A percentile compares a stretch with the other conserved stretches of the same genome.
Evolutionary conservation across 1,139 yeast species (phyloP).

Genomic region (Debaryomyces singareniensis): DNA sequence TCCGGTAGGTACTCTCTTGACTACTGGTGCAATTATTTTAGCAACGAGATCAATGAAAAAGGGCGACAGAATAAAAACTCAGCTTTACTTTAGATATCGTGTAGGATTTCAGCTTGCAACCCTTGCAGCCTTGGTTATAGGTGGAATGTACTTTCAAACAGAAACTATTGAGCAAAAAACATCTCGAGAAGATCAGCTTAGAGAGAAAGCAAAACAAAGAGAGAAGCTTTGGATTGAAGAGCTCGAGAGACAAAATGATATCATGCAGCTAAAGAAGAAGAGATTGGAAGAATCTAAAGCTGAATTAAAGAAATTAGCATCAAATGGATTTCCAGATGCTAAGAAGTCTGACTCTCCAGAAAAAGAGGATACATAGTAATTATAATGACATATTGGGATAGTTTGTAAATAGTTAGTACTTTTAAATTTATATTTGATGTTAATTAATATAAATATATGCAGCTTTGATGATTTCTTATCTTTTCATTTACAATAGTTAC

Average conservation of each 20-base stretch:
- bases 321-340: constrained; percentile 27
- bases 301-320: constrained; percentile 34
- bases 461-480: no score
- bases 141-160: constrained; percentile 59
- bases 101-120: constrained; percentile 83
- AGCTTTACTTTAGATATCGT: constrained; percentile 84
- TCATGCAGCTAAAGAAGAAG: constrained; percentile 58
- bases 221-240: constrained; percentile 89
- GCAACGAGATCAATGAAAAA: constrained; percentile 71
- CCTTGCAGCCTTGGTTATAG: constrained; percentile 71
- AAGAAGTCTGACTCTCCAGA: no score
- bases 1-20: constrained; percentile 73
- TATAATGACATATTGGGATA: no score
- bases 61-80: constrained; percentile 73
- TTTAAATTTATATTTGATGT: no score
- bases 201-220: constrained; percentile 76
- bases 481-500: no score
- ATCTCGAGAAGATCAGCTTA: constrained; percentile 53
- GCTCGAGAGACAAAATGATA: constrained; percentile 73
- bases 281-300: constrained; percentile 32
- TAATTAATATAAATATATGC: no score
- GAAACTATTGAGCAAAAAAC: constrained; percentile 35
- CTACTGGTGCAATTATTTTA: constrained; percentile 72
- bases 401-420: no score
- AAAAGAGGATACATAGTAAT: no score